phyloP scores from a whole-genome alignment of 139 green algal species.

The Desmodesmus armatus region DNA sequence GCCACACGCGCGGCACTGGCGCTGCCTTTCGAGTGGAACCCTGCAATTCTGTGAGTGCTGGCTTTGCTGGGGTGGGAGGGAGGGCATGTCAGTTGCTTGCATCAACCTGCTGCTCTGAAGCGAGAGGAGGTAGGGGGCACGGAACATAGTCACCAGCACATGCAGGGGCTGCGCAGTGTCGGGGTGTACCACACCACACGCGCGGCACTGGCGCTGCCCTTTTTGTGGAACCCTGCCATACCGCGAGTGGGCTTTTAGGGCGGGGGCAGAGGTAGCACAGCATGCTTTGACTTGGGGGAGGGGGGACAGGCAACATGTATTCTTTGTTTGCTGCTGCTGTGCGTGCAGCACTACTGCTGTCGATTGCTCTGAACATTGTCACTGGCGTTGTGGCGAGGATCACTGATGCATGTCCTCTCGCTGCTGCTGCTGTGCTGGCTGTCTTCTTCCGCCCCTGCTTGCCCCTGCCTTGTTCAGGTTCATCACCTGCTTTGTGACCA shows the following conservation, averaged over 20 bases:
- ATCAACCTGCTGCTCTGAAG: too few species aligned
- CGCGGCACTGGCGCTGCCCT: slow-evolving; percentile 90
- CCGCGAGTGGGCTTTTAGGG: too few species aligned
- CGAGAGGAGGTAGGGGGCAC: too few species aligned
- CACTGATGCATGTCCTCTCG: not conserved
- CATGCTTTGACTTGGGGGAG: too few species aligned
- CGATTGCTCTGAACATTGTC: slow-evolving; percentile 81
- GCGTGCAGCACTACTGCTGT: not conserved
- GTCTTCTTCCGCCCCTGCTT: too few species aligned
- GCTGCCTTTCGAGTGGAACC: slow-evolving; percentile 90
- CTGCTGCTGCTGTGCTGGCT: not conserved
- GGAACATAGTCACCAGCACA: too few species aligned
- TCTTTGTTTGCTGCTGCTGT: not conserved
- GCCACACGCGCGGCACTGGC: slow-evolving; percentile 91
- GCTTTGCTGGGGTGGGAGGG: not conserved
- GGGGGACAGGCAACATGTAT: too few species aligned
- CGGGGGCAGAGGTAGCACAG: too few species aligned
- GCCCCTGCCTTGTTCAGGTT: slow-evolving; percentile 78
- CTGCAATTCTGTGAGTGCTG: slow-evolving; percentile 75
- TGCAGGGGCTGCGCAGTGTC: too few species aligned
- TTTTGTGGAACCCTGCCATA: slow-evolving; percentile 89
- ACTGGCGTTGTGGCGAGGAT: slow-evolving; percentile 98
- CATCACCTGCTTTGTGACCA: slow-evolving; percentile 97
- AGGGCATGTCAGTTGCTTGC: too few species aligned
- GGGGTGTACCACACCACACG: slow-evolving; percentile 97